Conservation (phyloP, 495 filamentous ascomycete genomes). For the Penicillium flavigenum region DNA sequence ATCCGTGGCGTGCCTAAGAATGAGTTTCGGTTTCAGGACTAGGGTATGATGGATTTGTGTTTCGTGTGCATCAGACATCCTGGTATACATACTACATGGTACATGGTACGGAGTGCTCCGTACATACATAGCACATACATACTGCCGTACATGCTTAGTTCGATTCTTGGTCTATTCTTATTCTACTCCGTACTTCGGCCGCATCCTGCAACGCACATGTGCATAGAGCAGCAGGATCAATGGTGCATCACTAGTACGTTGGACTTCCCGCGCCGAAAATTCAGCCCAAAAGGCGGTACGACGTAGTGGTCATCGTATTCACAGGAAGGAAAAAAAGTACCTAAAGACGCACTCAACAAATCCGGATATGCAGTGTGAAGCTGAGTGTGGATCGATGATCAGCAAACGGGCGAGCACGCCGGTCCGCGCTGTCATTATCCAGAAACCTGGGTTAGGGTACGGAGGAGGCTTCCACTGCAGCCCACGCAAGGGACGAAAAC, state of each 20-base stretch:
- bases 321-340: background rate
- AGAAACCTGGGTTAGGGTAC: background rate
- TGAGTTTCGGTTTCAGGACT: conserved; percentile 45
- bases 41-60: background rate
- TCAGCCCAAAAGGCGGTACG: conserved; percentile 5
- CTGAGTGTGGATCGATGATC: conserved; percentile 21
- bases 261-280: background rate
- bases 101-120: background rate
- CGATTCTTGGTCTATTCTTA: conserved; percentile 1
- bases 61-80: background rate
- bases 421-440: conserved; percentile 22
- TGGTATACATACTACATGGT: background rate
- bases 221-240: conserved; percentile 23
- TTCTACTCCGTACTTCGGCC: background rate
- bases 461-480: conserved; percentile 13
- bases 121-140: background rate
- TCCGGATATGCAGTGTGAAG: conserved; percentile 8
- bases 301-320: background rate
- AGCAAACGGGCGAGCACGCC: conserved; percentile 24
- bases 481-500: conserved; percentile 18
- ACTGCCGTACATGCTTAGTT: background rate
- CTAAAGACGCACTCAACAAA: conserved; percentile 3
- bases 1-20: conserved; percentile 56
- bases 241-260: conserved; percentile 15
- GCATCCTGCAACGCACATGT: conserved; percentile 1